Evolutionary conservation across 371 early-diverging fungal genomes (phyloP).

Genomic region (Rhizomucor pusillus): DNA sequence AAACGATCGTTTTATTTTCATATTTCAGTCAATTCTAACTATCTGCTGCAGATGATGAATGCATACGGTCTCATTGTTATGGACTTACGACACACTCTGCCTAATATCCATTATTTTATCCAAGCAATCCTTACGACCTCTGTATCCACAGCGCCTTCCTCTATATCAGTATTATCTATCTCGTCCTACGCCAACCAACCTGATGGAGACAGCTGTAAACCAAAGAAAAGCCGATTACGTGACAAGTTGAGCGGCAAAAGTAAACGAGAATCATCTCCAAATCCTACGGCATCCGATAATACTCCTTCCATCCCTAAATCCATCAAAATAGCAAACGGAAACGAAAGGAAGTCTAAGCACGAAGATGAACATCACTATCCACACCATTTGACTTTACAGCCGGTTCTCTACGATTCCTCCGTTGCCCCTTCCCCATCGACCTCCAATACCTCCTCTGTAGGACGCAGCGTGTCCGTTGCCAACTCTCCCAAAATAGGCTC

Average conservation of each 20-base stretch:
- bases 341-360: not conserved
- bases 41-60: conserved; percentile 61
- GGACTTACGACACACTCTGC: conserved; percentile 77
- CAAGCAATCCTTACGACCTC: conserved; percentile 60
- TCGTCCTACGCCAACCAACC: conserved; percentile 36
- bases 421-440: conserved; percentile 6
- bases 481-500: conserved; percentile 19
- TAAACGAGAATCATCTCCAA: conserved; percentile 1
- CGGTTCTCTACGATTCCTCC: conserved; percentile 5
- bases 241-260: not conserved
- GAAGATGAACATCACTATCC: conserved; percentile 6
- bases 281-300: too few relatives aligned
- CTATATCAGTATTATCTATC: conserved; percentile 47
- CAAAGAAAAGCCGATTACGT: too few relatives aligned
- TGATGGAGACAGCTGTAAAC: not conserved
- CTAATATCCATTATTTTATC: conserved; percentile 71
- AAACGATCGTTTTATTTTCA: not conserved
- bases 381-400: conserved; percentile 21
- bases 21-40: not conserved
- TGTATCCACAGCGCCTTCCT: conserved; percentile 36
- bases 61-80: conserved; percentile 68
- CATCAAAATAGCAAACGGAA: not conserved
- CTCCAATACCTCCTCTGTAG: conserved; percentile 8
- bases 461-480: not conserved
- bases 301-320: not conserved